Evolutionary conservation across 2,329 filamentous ascomycete genomes (phyloP).

Genomic region (Aspergillus puulaauensis): DNA sequence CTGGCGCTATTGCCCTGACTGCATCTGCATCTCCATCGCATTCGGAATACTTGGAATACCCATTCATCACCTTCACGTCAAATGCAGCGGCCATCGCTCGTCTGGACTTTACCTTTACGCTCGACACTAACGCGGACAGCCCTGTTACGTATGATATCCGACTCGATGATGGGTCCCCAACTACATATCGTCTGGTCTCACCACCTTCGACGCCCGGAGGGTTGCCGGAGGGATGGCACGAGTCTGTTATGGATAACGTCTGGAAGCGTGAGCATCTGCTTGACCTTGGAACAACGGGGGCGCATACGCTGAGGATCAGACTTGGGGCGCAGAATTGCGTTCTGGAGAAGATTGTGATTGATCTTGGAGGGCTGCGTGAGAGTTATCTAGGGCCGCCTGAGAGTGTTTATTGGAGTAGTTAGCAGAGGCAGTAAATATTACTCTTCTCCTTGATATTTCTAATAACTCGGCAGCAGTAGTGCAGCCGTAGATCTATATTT

Average conservation of each 20-base stretch:
- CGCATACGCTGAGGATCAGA: slow-evolving; percentile 52
- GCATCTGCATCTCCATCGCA: slow-evolving; percentile 47
- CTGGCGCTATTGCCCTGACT: slow-evolving; percentile 59
- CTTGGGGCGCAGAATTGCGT: slow-evolving; percentile 53
- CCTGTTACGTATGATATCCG: slow-evolving; percentile 47
- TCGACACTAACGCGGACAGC: slow-evolving; percentile 51
- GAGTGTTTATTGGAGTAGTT: slow-evolving; percentile 30
- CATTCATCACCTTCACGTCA: slow-evolving; percentile 61
- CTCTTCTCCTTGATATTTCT: too few relatives aligned
- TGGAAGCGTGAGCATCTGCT: slow-evolving; percentile 40
- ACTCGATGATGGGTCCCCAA: slow-evolving; percentile 40
- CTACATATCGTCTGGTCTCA: slow-evolving; percentile 14
- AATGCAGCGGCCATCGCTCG: slow-evolving; percentile 36
- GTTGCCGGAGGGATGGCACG: slow-evolving; percentile 10
- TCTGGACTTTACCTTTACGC: slow-evolving; percentile 43
- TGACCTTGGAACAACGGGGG: slow-evolving; percentile 36
- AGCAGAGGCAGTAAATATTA: too few relatives aligned
- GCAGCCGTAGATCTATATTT: too few relatives aligned
- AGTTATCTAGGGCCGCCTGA: slow-evolving; percentile 60
- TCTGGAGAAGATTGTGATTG: slow-evolving; percentile 57
- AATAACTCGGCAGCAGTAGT: too few relatives aligned
- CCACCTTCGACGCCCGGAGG: slow-evolving; percentile 27
- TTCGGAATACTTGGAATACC: slow-evolving; percentile 58
- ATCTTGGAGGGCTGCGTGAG: slow-evolving; percentile 55
- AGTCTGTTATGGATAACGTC: slow-evolving; percentile 11